phyloP scores from a whole-genome alignment of 1,139 yeast genomes.

The Pichia sp. region DNA sequence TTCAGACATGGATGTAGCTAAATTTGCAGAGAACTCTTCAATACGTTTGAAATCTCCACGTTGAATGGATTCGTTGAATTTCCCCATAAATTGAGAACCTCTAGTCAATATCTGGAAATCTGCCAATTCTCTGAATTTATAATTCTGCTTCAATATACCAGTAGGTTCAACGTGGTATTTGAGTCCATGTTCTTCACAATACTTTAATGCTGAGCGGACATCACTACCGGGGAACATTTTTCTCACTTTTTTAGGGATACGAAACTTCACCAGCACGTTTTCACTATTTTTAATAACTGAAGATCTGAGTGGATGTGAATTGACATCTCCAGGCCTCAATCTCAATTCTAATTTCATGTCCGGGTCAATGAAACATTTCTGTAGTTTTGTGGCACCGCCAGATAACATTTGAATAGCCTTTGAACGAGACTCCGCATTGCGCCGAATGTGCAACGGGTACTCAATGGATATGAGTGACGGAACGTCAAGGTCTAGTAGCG shows the following conservation, averaged over 20 bases:
- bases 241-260: slow-evolving; percentile 62
- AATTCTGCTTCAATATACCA: slow-evolving; percentile 63
- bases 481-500: slow-evolving; percentile 48
- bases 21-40: slow-evolving; percentile 36
- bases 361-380: slow-evolving; percentile 30
- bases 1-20: slow-evolving; percentile 32
- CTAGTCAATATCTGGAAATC: slow-evolving; percentile 76
- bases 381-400: slow-evolving; percentile 60
- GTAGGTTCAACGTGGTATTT: slow-evolving; percentile 47
- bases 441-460: slow-evolving; percentile 73
- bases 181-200: slow-evolving; percentile 22
- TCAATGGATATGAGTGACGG: slow-evolving; percentile 78
- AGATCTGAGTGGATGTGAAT: slow-evolving; percentile 77
- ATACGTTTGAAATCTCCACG: slow-evolving; percentile 35
- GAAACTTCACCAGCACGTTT: slow-evolving; percentile 60
- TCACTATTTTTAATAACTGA: slow-evolving; percentile 38
- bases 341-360: slow-evolving; percentile 47
- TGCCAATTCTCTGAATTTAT: slow-evolving; percentile 76
- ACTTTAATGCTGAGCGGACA: slow-evolving; percentile 44
- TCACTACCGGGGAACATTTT: slow-evolving; percentile 41
- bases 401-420: slow-evolving; percentile 65
- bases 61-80: slow-evolving; percentile 35
- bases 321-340: slow-evolving; percentile 56
- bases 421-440: slow-evolving; percentile 53
- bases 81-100: slow-evolving; percentile 42